A percentile compares a stretch with the other conserved stretches of the same genome.
Evolutionary conservation across 208 protist species (phyloP).

Genomic region (Trypanosoma cruzi): DNA sequence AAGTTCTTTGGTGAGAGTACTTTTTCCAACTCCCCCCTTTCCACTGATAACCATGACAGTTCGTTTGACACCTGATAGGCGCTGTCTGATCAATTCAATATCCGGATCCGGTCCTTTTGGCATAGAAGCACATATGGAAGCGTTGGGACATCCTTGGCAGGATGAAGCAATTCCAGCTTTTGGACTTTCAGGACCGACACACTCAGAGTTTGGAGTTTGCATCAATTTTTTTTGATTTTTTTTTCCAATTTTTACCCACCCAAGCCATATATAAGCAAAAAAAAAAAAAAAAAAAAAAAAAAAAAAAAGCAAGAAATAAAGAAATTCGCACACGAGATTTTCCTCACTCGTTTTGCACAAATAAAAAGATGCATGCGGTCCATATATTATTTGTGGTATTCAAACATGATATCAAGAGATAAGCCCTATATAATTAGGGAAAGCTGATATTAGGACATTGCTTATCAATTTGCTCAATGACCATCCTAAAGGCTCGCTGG

Average conservation of each 20-base stretch:
- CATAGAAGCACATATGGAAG: conserved; percentile 93
- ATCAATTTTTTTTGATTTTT: conserved; percentile 11
- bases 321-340: neutral
- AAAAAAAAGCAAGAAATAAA: conserved; percentile 14
- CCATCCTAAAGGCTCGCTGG: conserved; percentile 63
- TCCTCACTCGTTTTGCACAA: neutral
- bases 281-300: conserved; percentile 14
- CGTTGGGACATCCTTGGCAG: conserved; percentile 99
- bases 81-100: conserved; percentile 79
- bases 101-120: conserved; percentile 94
- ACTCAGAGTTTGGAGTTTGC: conserved; percentile 64
- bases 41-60: conserved; percentile 93
- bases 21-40: conserved; percentile 96
- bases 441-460: conserved; percentile 61
- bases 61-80: conserved; percentile 75
- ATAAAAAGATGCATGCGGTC: neutral
- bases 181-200: conserved; percentile 95
- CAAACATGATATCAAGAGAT: too few relatives aligned
- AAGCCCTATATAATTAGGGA: conserved; percentile 19
- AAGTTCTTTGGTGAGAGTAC: conserved; percentile 92
- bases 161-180: conserved; percentile 94
- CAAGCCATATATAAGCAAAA: conserved; percentile 15
- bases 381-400: neutral
- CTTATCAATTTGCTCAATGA: conserved; percentile 78
- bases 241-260: neutral